phyloP scores from a whole-genome alignment of 208 protist species.

The Leishmania turanica region DNA sequence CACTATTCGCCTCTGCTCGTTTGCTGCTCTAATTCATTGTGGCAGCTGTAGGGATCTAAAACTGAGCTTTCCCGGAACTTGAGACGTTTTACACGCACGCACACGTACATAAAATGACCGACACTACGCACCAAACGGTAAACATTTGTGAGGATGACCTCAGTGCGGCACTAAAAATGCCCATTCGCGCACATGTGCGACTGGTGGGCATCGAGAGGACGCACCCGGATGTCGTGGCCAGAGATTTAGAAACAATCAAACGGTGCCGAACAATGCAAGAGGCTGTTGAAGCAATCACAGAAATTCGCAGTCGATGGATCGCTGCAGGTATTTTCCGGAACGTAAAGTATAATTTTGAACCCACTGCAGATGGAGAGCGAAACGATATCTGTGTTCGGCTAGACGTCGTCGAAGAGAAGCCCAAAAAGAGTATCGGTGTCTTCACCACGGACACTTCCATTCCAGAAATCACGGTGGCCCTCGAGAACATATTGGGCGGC shows the following conservation, averaged over 20 bases:
- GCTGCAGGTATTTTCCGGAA: conserved; percentile 64
- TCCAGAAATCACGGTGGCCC: conserved; percentile 69
- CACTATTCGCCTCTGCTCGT: background rate
- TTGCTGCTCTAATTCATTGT: background rate
- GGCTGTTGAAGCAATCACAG: conserved; percentile 53
- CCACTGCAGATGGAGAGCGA: conserved; percentile 59
- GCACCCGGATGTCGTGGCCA: conserved; percentile 67
- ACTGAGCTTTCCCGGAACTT: background rate
- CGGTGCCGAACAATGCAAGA: conserved; percentile 61
- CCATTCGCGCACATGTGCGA: conserved; percentile 72
- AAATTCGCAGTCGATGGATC: conserved; percentile 59
- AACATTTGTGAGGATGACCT: conserved; percentile 66
- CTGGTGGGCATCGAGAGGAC: conserved; percentile 54
- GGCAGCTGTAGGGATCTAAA: background rate
- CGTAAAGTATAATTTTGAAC: conserved; percentile 87
- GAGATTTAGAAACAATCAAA: conserved; percentile 80
- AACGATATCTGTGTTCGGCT: conserved; percentile 82
- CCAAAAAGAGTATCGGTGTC: conserved; percentile 77
- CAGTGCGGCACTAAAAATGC: conserved; percentile 37
- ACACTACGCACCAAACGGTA: conserved; percentile 14
- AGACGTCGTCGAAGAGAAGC: conserved; percentile 67
- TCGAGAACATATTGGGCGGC: conserved; percentile 78
- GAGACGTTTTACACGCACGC: background rate
- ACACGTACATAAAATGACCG: conserved; percentile 16
- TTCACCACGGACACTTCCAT: conserved; percentile 85